These are phyloP conservation scores for Chamaecrista fasciculata DNA, from an alignment of 306 rosid species.

Conservation along the genomic window DNA sequence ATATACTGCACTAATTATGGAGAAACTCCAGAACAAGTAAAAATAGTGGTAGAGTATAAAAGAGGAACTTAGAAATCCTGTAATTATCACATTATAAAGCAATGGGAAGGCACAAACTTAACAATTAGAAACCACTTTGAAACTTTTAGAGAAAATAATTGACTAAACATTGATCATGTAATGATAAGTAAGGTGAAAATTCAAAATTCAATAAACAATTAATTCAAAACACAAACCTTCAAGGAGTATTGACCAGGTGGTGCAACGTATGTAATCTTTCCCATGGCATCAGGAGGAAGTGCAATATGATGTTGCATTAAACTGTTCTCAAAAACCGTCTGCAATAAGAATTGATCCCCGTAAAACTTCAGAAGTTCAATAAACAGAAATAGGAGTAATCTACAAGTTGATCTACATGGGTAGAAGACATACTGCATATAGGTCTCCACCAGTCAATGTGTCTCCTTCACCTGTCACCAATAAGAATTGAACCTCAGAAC, in stretches of 20 bases:
- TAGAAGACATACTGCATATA: conserved; percentile 62
- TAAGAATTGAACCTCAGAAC: neutral
- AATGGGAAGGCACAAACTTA: neutral
- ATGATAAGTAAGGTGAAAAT: neutral
- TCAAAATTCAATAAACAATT: conserved; percentile 6
- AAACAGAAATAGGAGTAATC: neutral
- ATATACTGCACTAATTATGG: neutral
- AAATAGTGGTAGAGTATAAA: neutral
- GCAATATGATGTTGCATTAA: conserved; percentile 65
- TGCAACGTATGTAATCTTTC: conserved; percentile 65
- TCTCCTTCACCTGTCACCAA: conserved; percentile 68
- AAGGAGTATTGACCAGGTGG: conserved; percentile 76
- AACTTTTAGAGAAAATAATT: neutral
- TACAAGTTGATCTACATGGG: neutral
- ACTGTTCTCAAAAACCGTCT: conserved; percentile 74
- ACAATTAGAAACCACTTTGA: neutral
- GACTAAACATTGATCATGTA: neutral
- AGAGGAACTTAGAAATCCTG: neutral
- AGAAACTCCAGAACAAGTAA: neutral
- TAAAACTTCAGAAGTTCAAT: neutral
- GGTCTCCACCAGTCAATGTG: conserved; percentile 68
- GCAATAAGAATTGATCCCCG: conserved; percentile 30
- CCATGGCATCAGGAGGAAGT: conserved; percentile 75
- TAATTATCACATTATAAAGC: conserved; percentile 5
- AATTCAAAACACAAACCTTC: conserved; percentile 39